phyloP scores from a whole-genome alignment of 805 yeast species.

The Alloascoidea hylecoeti region DNA sequence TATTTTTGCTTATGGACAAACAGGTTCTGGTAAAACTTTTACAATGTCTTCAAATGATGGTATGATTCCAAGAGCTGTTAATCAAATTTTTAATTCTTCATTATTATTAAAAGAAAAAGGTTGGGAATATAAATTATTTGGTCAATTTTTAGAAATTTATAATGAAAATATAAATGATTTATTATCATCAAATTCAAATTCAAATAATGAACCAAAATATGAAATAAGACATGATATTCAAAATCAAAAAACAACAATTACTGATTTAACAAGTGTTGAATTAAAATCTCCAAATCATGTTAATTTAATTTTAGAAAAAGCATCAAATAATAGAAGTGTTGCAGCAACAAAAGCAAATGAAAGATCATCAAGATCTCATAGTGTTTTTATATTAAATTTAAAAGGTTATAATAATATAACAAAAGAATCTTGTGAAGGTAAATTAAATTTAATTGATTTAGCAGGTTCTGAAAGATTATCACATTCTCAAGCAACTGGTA shows the following conservation, averaged over 20 bases:
- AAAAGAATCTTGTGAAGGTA: constrained; percentile 36
- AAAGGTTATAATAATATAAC: constrained; percentile 37
- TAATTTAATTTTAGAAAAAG: constrained; percentile 31
- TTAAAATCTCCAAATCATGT: constrained; percentile 38
- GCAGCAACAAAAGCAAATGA: constrained; percentile 76
- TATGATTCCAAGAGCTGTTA: constrained; percentile 64
- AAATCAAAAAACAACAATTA: constrained; percentile 38
- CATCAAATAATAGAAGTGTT: constrained; percentile 51
- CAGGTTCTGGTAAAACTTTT: constrained; percentile 88
- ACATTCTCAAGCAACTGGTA: constrained; percentile 67
- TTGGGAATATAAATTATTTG: constrained; percentile 48
- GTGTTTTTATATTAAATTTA: constrained; percentile 55
- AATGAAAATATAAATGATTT: constrained; percentile 73
- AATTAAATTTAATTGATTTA: constrained; percentile 70
- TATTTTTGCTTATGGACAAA: constrained; percentile 94
- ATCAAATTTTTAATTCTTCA: constrained; percentile 51
- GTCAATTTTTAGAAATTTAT: constrained; percentile 82
- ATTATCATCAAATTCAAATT: constrained; percentile 18
- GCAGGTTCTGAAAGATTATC: constrained; percentile 89
- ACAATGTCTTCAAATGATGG: constrained; percentile 76
- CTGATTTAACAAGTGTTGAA: constrained; percentile 37
- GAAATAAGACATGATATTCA: constrained; percentile 62
- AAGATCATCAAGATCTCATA: constrained; percentile 85
- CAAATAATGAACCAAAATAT: constrained; percentile 22
- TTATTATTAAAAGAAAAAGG: constrained; percentile 33